Conservation (phyloP, 1,139 yeast species). For the Sugiyamaella grinbergsii region DNA sequence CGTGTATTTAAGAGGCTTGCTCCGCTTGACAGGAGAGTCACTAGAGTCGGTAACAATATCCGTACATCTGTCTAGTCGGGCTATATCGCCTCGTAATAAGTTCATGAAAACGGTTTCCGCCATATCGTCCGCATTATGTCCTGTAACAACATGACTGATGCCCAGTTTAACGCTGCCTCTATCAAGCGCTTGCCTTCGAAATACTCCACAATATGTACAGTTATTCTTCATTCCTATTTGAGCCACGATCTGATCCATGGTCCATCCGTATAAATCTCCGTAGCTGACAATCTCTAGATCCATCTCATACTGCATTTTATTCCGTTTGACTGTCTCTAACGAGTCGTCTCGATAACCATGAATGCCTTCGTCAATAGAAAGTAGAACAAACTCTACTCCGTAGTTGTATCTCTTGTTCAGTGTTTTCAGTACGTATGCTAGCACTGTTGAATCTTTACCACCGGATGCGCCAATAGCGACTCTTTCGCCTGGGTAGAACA, state of each 20-base stretch:
- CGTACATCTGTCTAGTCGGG: constrained; percentile 88
- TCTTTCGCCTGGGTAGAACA: constrained; percentile 77
- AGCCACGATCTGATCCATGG: constrained; percentile 96
- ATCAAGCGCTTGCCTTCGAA: constrained; percentile 93
- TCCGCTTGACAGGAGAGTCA: constrained; percentile 59
- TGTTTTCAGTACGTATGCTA: constrained; percentile 84
- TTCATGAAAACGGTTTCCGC: constrained; percentile 98
- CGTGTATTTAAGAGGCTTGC: constrained; percentile 93
- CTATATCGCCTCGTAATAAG: constrained; percentile 91
- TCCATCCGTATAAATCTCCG: constrained; percentile 87
- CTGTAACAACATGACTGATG: constrained; percentile 91
- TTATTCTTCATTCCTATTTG: constrained; percentile 93
- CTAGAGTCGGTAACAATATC: constrained; percentile 80
- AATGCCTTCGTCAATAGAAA: constrained; percentile 96
- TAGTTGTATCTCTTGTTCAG: constrained; percentile 86
- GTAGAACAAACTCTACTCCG: constrained; percentile 76
- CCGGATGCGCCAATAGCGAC: constrained; percentile 99
- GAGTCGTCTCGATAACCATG: constrained; percentile 97
- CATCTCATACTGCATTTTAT: constrained; percentile 83
- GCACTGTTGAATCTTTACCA: constrained; percentile 95
- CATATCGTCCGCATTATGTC: constrained; percentile 99
- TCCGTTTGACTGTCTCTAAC: constrained; percentile 91
- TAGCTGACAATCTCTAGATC: constrained; percentile 90
- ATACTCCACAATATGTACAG: constrained; percentile 97
- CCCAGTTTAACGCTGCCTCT: constrained; percentile 91